phyloP scores from a whole-genome alignment of 2,329 filamentous ascomycete species.

The Zalaria sp. region DNA sequence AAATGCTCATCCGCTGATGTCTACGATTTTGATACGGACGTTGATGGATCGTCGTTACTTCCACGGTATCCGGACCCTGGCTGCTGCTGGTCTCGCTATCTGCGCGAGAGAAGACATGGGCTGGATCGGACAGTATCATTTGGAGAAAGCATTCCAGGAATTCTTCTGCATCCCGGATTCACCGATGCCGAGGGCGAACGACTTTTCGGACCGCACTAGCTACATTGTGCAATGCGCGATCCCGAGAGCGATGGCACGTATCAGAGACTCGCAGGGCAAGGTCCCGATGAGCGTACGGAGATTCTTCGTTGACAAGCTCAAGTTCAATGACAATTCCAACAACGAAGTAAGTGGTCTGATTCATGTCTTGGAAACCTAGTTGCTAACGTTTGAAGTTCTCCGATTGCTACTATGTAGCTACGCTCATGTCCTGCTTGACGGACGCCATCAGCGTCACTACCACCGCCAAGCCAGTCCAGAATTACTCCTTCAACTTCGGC shows the following conservation, averaged over 20 bases:
- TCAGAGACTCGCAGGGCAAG: constrained; percentile 60
- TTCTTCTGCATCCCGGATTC: constrained; percentile 74
- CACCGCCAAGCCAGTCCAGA: constrained; percentile 13
- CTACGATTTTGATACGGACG: constrained; percentile 79
- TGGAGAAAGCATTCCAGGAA: constrained; percentile 73
- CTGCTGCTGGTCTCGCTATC: constrained; percentile 61
- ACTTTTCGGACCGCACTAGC: constrained; percentile 74
- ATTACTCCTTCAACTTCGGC: constrained; percentile 23
- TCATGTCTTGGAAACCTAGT: neutral
- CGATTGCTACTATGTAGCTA: constrained; percentile 78
- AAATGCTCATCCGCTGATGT: constrained; percentile 63
- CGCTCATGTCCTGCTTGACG: constrained; percentile 53
- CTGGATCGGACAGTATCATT: constrained; percentile 69
- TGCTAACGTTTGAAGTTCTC: constrained; percentile 43
- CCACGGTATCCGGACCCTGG: constrained; percentile 78
- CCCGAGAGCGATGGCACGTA: constrained; percentile 61
- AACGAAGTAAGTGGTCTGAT: constrained; percentile 41
- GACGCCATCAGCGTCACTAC: constrained; percentile 34
- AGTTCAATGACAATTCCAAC: constrained; percentile 86
- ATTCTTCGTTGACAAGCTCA: constrained; percentile 78
- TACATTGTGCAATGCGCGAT: constrained; percentile 81
- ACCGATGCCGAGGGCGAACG: constrained; percentile 71
- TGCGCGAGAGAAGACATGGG: constrained; percentile 59
- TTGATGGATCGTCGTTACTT: constrained; percentile 88
- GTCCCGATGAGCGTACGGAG: constrained; percentile 66